Evolutionary conservation across 257 asterid genomes (phyloP), one percentile per base, ranked within the genome.

Genomic region (Verbena officinalis): DNA sequence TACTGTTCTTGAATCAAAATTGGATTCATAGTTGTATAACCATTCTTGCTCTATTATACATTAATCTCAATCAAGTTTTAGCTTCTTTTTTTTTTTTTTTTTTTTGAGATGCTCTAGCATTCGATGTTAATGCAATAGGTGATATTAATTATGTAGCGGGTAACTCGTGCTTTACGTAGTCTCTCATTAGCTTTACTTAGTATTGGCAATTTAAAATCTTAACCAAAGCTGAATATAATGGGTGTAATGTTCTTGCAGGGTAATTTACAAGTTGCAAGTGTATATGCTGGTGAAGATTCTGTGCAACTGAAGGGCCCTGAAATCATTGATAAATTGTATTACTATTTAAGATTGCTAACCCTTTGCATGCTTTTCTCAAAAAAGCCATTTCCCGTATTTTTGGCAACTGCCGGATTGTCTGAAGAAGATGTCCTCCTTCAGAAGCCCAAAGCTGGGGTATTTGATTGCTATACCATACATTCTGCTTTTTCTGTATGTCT

Each of bases 361-460:
- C 80, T 86, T 30, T 86, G 96, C 57, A 73, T 77, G 76, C 82
- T 82, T 64, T 89, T 89, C 77, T 89, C 96, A 13, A 89, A 89
- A 77, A 89, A 84, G 73, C 95, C 88, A 8, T 89, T 86, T 78
- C 90, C 86, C 0, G 82, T 84, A 46, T 89, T 89, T 77, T 74
- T 86, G 79, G 95, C 77, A 65, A 58, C 87, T 50, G 85, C 95
- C 33, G 87, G 82, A 56, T 84, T 75, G 52, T 73, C 84, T 49
- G 84, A 71, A 73, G 78, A 75, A 38, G 76, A 84, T 49, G 95
- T 89, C 62, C 90, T 89, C 4, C 92, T 89, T 64, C 92, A 86
- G 81, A 82, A 86, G 71, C 95, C 90, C 64, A 89, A 89, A 82
- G 96, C 96, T 22, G 95, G 95, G 81, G 94, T 85, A 81, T 46